A percentile compares a stretch with the other conserved stretches of the same genome.
These are phyloP conservation scores for Areca catechu DNA, from an alignment of 176 grass and related monocot genomes.

Conservation along the genomic window DNA sequence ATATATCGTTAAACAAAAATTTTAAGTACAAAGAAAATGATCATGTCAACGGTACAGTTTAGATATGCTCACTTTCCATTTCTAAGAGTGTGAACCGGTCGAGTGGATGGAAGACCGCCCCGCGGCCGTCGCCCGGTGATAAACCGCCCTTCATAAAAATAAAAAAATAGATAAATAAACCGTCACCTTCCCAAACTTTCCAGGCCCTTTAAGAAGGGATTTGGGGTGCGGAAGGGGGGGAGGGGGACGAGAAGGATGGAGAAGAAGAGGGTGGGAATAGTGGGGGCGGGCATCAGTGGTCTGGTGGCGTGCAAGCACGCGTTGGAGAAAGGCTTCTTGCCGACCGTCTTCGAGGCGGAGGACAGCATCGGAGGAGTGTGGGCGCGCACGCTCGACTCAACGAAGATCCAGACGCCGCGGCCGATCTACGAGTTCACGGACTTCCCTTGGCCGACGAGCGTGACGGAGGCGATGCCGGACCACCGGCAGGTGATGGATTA, in stretches of 20 bases:
- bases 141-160: no score
- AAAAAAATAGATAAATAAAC: no score
- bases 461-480: slow-evolving; percentile 29
- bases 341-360: slow-evolving; percentile 51
- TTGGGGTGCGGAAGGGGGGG: no score
- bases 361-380: slow-evolving; percentile 45
- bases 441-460: slow-evolving; percentile 60
- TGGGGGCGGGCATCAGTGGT: slow-evolving; percentile 72
- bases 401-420: slow-evolving; percentile 43
- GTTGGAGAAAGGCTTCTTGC: slow-evolving; percentile 43
- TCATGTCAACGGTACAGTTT: no score
- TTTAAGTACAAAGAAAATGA: no score
- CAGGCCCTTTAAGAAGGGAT: no score
- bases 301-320: slow-evolving; percentile 74
- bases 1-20: no score
- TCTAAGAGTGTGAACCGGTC: no score
- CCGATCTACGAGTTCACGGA: slow-evolving; percentile 41
- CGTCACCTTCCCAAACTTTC: no score
- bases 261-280: slow-evolving; percentile 45
- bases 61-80: no score
- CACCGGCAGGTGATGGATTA: slow-evolving; percentile 52
- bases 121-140: no score
- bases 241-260: slow-evolving; percentile 1
- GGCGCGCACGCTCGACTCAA: slow-evolving; percentile 47
- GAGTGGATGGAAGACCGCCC: no score